These are phyloP conservation scores for Exophiala viscosa DNA, from an alignment of 2,329 filamentous ascomycete species.

Conservation along the genomic window DNA sequence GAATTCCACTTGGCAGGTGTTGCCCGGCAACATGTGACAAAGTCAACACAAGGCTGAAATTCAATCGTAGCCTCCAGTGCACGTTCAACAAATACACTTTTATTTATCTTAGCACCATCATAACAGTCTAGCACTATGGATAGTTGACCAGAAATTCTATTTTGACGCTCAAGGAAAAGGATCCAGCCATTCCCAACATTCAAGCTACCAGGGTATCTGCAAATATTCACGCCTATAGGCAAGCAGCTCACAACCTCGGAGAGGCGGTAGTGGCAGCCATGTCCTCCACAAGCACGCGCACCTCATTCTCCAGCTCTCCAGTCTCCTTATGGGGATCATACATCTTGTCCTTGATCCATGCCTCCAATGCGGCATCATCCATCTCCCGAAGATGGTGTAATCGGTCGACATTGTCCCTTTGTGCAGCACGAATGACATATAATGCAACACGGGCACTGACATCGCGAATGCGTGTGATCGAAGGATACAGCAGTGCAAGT, in stretches of 20 bases:
- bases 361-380: constrained; percentile 42
- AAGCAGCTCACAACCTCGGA: constrained; percentile 14
- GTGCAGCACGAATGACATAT: constrained; percentile 89
- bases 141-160: too few species aligned
- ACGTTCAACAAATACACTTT: too few species aligned
- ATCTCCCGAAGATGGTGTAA: constrained; percentile 43
- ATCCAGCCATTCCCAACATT: not conserved
- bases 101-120: too few species aligned
- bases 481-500: constrained; percentile 83
- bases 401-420: constrained; percentile 68
- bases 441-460: constrained; percentile 82
- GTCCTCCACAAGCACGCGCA: constrained; percentile 21
- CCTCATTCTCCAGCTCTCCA: constrained; percentile 44
- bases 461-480: constrained; percentile 85
- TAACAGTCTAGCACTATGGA: not conserved
- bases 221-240: not conserved
- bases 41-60: not conserved
- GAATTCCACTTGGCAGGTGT: not conserved
- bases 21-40: not conserved
- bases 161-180: not conserved
- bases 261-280: constrained; percentile 1
- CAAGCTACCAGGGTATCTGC: not conserved
- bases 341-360: constrained; percentile 49
- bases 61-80: not conserved
- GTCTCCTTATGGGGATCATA: constrained; percentile 49